Base-by-base conservation (phyloP, 306 rosid species). In the Malus domestica region DNA sequence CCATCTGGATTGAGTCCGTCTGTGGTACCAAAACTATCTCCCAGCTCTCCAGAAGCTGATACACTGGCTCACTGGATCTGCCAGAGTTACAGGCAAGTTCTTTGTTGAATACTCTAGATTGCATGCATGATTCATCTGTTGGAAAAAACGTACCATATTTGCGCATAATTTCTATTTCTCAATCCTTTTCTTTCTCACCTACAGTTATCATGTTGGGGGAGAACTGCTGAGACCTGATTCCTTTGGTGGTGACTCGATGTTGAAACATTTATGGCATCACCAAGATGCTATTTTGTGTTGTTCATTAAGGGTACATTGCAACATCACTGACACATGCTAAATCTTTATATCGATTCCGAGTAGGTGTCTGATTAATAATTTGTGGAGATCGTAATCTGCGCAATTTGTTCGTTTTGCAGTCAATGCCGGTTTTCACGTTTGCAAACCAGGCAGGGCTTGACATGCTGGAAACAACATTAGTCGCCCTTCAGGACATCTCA, bases 381-480 rank as follows among this genome's bases (percentile, higher is more conserved):
- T 74, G 42, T 20, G 45, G 19, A 23, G 40, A 23, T 38, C 3
- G 4, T 80, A 20, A 62, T 52, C 40, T 12, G 11, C 63, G 55
- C 16, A 22, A 65, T 29, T 29, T 63, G 66, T 30, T 73, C 74
- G 32, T 30, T 78, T 27, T 25, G 80, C 93, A 96, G 99, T 65
- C 93, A 0, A 52, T 82, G 80, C 99, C 98, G 0, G 93, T 96
- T 70, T 96, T 96, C 80, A 86, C 87, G 60, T 96, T 96, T 45
- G 97, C 98, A 29, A 96, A 96, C 85, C 96, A 96, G 86, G 87
- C 97, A 1, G 99, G 99, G 64, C 96, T 96, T 10, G 99, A 96
- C 84, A 96, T 92, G 99, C 79, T 96, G 79, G 99, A 96, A 76
- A 96, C 99, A 29, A 92, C 97, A 23, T 83, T 96, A 61, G 96